Base-by-base conservation (phyloP, 2,329 filamentous ascomycete genomes). In the Aspergillus tamarii region DNA sequence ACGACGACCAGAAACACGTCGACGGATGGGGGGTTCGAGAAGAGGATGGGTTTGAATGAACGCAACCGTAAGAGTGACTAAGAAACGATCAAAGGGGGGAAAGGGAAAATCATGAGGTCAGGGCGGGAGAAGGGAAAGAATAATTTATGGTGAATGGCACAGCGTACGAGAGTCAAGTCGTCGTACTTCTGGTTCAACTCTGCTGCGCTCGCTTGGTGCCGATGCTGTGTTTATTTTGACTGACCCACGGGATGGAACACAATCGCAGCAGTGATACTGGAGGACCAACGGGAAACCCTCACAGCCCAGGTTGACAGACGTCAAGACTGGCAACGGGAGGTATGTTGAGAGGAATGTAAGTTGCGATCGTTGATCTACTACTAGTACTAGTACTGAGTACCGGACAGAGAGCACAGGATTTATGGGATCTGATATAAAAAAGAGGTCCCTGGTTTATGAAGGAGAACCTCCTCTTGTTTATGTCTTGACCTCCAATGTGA, bases 211-310 rank as follows among this genome's bases (percentile, higher is more conserved):
- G 70, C 70, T 70, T 70, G 64, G 53, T 64, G 60, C 62, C 61
- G 66, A 57, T 60, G 55, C 54, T 68, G 64, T 71, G 68, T 76
- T 76, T 77, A 74, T 77, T 77, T 74, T 75, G 76, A 73, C 69
- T 71, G 72, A 72, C 73, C 68, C 67, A 63, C 63, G 54, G 46
- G 34, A 36, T 23, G 26, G 41, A 48, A 23, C 72, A 72, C 72
- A 16, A 16, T 36, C 34, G 34, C 68, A 65, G 62, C 61, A 10
- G 32, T 34, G 50, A 48, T n/a, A 46, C 57, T 53, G 52, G 26
- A 46, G 30, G 48, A 41, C 43, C 34, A 50, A 55, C 14, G 26
- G 46, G 30, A 54, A 36, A 54, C 30, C 52, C 30, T 54, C 48
- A 28, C 39, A 57, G 12, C 10, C 11, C 19, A 30, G 39, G 39